Evolutionary conservation across 495 filamentous ascomycete species (phyloP).

Genomic region (Penicillium robsamsonii): DNA sequence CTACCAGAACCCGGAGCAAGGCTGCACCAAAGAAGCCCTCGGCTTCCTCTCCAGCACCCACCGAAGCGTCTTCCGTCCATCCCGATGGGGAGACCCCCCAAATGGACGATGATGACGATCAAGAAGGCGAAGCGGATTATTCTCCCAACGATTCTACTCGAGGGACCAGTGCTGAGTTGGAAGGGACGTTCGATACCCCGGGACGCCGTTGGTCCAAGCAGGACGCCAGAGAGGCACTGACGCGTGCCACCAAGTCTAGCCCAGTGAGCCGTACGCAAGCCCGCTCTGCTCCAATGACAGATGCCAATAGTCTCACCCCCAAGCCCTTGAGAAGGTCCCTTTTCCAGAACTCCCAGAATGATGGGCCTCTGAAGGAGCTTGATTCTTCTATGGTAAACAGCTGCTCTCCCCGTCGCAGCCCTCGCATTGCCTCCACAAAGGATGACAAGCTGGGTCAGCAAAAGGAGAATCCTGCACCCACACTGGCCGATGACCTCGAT

Average conservation of each 20-base stretch:
- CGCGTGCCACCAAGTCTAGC: conserved; percentile 67
- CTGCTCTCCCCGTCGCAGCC: conserved; percentile 47
- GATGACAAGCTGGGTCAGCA: conserved; percentile 36
- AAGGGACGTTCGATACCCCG: conserved; percentile 27
- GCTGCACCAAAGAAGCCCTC: conserved; percentile 28
- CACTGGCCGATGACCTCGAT: conserved; percentile 49
- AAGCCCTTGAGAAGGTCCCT: conserved; percentile 70
- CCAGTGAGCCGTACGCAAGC: conserved; percentile 64
- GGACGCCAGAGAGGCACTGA: conserved; percentile 56
- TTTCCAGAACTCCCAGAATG: conserved; percentile 64
- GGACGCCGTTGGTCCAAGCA: conserved; percentile 47
- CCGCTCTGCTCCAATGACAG: conserved; percentile 63
- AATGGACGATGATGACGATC: conserved; percentile 29
- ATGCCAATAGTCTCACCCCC: conserved; percentile 51
- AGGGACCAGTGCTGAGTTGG: conserved; percentile 43
- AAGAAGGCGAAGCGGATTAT: conserved; percentile 16
- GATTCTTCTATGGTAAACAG: conserved; percentile 58
- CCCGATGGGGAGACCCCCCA: conserved; percentile 38
- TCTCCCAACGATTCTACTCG: conserved; percentile 38
- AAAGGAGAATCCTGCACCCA: conserved; percentile 51
- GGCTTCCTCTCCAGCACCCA: conserved; percentile 43
- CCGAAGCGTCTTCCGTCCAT: conserved; percentile 43
- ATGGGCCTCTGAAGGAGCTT: conserved; percentile 56
- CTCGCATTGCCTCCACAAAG: conserved; percentile 32
- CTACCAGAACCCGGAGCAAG: conserved; percentile 35